Evolutionary conservation across 768 basidiomycete genomes (phyloP).

Genomic region (Boletus insuetus): DNA sequence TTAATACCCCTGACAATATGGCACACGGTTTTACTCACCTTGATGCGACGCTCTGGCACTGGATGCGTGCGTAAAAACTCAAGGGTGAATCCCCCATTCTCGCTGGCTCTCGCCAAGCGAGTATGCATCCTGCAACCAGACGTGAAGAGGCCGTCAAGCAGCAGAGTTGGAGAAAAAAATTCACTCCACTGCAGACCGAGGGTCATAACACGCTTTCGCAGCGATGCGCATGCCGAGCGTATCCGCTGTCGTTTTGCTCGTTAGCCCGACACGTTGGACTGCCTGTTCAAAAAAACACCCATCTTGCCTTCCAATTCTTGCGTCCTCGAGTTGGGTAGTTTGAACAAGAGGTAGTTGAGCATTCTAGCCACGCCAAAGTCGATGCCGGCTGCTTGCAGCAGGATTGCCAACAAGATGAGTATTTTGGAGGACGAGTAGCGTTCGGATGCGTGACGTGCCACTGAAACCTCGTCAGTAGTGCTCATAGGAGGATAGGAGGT

Average conservation of each 20-base stretch:
- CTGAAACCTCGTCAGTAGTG: slow-evolving; percentile 28
- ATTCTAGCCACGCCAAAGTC: slow-evolving; percentile 51
- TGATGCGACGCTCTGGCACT: slow-evolving; percentile 63
- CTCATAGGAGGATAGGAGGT: background rate
- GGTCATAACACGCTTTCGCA: slow-evolving; percentile 85
- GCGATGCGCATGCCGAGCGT: slow-evolving; percentile 79
- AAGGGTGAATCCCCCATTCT: slow-evolving; percentile 28
- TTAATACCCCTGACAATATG: background rate
- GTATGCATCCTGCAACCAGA: slow-evolving; percentile 57
- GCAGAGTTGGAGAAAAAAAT: background rate
- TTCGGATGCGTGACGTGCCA: slow-evolving; percentile 58
- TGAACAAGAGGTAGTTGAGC: slow-evolving; percentile 50
- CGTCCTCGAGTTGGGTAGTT: slow-evolving; percentile 79
- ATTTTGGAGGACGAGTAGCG: slow-evolving; percentile 43
- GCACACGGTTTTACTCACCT: slow-evolving; percentile 42
- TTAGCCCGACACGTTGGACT: background rate
- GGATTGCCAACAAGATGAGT: slow-evolving; percentile 37
- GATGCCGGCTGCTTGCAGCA: slow-evolving; percentile 50
- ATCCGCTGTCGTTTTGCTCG: slow-evolving; percentile 57
- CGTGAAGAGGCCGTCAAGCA: background rate
- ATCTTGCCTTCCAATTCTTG: slow-evolving; percentile 75
- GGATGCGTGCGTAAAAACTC: slow-evolving; percentile 86
- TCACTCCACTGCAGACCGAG: slow-evolving; percentile 69
- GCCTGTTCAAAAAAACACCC: background rate
- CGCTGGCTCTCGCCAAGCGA: slow-evolving; percentile 60